Base-by-base conservation (phyloP, 768 basidiomycete species). In the Hygrophoropsis aurantiaca region DNA sequence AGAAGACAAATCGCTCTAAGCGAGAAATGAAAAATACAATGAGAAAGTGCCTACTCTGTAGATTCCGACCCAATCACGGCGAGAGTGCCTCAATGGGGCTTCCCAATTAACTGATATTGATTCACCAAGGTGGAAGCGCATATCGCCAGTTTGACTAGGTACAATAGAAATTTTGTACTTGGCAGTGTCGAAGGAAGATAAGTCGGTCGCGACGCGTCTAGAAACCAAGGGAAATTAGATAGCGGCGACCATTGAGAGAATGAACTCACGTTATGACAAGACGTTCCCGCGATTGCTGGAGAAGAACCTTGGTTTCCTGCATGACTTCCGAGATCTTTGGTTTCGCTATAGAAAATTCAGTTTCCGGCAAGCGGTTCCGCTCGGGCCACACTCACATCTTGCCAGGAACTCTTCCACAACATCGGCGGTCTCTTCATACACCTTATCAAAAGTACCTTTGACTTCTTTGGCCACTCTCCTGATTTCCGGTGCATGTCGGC, bases 61-160 rank as follows among this genome's bases (percentile, higher is more conserved):
- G 20, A 97, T 80, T 11, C 94, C 97, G 58, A 99, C 88, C 97
- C 97, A 98, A 64, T 99, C 97, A 56, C 84, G 82, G 11, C 90
- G 78, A 11, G 94, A 94, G 61, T 97, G 95, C 44, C 81, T 78
- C 27, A 73, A 68, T 1, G 95, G 94, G 1, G 90, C 94, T 54
- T 83, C 81, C 94, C 94, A 98, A 39, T 79, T 78, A 38, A 99
- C 76, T 2, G 67, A 75, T 56, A 99, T 93, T 2, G 89, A 84
- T 63, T 98, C 91, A 26, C 97, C 97, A 40, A 97, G 81, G 62
- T 91, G 87, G 78, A 87, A 98, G 4, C 80, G 78, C 20, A 73
- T 72, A 6, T 71, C 57, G 5, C 80, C 78, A 9, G 75, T 75
- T 10, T 73, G 59, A 53, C 74, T 75, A 18, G 80, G 77, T 21